Conservation (phyloP, 768 basidiomycete genomes). For the Gelatoporia subvermispora region DNA sequence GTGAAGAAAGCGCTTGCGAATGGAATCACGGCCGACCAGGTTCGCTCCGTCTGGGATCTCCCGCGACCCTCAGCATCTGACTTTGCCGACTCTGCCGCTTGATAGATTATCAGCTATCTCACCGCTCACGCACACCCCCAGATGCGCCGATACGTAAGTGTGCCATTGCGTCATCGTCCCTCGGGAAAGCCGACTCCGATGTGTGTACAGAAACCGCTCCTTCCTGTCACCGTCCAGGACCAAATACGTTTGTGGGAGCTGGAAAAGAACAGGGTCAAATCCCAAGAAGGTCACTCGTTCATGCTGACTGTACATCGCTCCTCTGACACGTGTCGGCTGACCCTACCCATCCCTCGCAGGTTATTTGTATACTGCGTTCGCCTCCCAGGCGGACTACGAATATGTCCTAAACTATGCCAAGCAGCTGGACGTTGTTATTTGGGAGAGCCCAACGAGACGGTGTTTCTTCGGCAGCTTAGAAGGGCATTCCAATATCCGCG, state of each 20-base stretch:
- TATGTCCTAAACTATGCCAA: conserved; percentile 82
- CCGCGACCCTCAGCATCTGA: conserved; percentile 5
- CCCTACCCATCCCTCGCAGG: conserved; percentile 39
- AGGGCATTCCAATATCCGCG: conserved; percentile 73
- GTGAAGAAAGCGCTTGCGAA: conserved; percentile 91
- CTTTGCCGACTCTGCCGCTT: neutral
- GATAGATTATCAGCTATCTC: conserved; percentile 91
- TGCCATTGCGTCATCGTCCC: neutral
- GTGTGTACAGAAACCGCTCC: conserved; percentile 68
- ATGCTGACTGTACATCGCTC: conserved; percentile 6
- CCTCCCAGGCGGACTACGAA: conserved; percentile 83
- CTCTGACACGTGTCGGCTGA: conserved; percentile 9
- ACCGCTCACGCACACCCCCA: conserved; percentile 94
- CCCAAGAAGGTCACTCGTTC: conserved; percentile 66
- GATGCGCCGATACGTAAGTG: conserved; percentile 87
- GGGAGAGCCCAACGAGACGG: conserved; percentile 70
- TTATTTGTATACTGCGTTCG: conserved; percentile 84
- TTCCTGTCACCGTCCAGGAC: conserved; percentile 97
- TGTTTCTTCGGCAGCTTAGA: conserved; percentile 82
- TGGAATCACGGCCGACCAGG: conserved; percentile 96
- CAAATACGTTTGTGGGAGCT: conserved; percentile 97
- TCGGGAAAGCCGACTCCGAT: neutral
- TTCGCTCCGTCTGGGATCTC: conserved; percentile 29
- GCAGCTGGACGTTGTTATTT: conserved; percentile 75
- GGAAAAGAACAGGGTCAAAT: conserved; percentile 87